A percentile compares a stretch with the other conserved stretches of the same genome.
Evolutionary conservation across 2,329 filamentous ascomycete genomes (phyloP).

Genomic region (Endoconidiophora polonica): DNA sequence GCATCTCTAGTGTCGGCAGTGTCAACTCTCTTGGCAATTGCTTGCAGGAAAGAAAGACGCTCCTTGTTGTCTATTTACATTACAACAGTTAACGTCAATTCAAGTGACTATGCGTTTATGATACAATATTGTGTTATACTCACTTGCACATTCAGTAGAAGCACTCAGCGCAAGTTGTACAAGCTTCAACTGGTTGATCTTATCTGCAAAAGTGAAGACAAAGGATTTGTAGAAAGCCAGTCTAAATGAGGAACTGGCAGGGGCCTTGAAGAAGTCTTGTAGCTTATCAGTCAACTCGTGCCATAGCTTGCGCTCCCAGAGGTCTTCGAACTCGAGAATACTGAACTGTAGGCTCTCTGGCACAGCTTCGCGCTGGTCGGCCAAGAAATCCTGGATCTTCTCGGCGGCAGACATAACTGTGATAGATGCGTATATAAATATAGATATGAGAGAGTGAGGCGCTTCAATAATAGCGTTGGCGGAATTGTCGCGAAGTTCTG

Average conservation of each 20-base stretch:
- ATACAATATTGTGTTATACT: slow-evolving; percentile 10
- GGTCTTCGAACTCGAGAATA: slow-evolving; percentile 85
- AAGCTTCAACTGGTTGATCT: slow-evolving; percentile 97
- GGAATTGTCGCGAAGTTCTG: not conserved
- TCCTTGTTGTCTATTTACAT: slow-evolving; percentile 59
- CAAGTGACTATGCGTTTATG: not conserved
- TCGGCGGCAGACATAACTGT: slow-evolving; percentile 33
- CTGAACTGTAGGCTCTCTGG: slow-evolving; percentile 75
- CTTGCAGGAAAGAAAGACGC: slow-evolving; percentile 67
- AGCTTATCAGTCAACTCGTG: slow-evolving; percentile 90
- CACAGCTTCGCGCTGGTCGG: slow-evolving; percentile 73
- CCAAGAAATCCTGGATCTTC: slow-evolving; percentile 80
- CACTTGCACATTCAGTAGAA: slow-evolving; percentile 68
- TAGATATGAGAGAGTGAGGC: not conserved
- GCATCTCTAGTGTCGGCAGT: slow-evolving; percentile 88
- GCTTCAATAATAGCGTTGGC: not conserved
- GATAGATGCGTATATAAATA: slow-evolving; percentile 10
- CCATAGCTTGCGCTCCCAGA: slow-evolving; percentile 98
- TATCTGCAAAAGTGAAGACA: slow-evolving; percentile 89
- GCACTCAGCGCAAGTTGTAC: slow-evolving; percentile 80
- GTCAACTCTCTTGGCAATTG: slow-evolving; percentile 75
- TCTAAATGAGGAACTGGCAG: slow-evolving; percentile 67
- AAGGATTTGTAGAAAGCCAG: slow-evolving; percentile 87
- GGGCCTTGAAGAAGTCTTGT: slow-evolving; percentile 70
- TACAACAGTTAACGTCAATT: not conserved